Evolutionary conservation across 2,329 filamentous ascomycete genomes (phyloP).

Genomic region (Xylogone sp.): DNA sequence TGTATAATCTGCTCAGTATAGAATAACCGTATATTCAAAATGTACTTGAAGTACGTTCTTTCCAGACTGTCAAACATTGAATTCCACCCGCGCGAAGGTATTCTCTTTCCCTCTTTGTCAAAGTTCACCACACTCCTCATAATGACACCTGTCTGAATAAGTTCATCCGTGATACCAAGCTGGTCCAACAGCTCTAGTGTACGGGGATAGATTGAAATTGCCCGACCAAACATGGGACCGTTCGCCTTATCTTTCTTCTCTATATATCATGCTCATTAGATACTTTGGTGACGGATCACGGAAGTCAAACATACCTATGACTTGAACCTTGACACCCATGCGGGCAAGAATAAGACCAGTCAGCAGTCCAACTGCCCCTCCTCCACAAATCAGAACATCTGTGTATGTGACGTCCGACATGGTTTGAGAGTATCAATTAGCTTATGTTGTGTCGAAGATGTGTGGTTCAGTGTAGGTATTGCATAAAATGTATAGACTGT

Average conservation of each 20-base stretch:
- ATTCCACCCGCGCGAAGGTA: conserved; percentile 40
- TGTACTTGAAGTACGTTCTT: too few relatives aligned
- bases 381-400: not conserved
- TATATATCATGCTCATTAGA: conserved; percentile 17
- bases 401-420: too few relatives aligned
- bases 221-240: conserved; percentile 46
- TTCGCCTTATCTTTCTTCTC: conserved; percentile 41
- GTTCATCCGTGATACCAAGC: conserved; percentile 40
- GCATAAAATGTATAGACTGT: too few relatives aligned
- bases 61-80: too few relatives aligned
- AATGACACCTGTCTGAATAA: conserved; percentile 46
- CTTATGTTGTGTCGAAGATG: too few relatives aligned
- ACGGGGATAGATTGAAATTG: conserved; percentile 47
- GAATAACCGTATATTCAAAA: too few relatives aligned
- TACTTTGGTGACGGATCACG: too few relatives aligned
- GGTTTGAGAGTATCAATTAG: too few relatives aligned
- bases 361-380: not conserved
- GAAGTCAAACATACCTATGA: not conserved
- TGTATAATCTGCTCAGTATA: too few relatives aligned
- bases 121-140: conserved; percentile 43
- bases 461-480: too few relatives aligned
- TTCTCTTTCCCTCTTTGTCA: conserved; percentile 36
- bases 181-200: conserved; percentile 47
- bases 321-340: not conserved
- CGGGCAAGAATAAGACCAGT: not conserved